Base-by-base conservation (phyloP, 352 stramenopile genomes). In the Pythium utonaiense region DNA sequence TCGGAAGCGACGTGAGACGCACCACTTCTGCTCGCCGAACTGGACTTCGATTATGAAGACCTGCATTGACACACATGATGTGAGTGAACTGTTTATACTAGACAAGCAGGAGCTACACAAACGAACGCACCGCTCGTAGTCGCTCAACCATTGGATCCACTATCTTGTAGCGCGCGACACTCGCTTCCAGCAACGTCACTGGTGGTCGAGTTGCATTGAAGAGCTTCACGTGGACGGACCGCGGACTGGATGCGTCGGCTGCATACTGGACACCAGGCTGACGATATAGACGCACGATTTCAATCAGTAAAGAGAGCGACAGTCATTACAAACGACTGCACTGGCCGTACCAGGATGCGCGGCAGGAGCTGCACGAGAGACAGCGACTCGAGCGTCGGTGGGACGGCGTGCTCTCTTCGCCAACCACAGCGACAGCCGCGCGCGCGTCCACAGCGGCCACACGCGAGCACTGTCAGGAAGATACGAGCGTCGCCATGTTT, bases 1-100 rank as follows among this genome's bases (percentile, higher is more conserved):
- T 10, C 73, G 65, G 58, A 76, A 88, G 21, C 80, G 67, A 28
- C 73, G 60, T 5, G 68, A 38, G 25, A 88, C 76, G 30, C 62
- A 53, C 79, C 79, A 89, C 17, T 57, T 64, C 36, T 84, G 52
- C 17, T 73, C 54, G 13, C 66, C 64, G 16, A 84, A 63, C 6
- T 49, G 49, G 3, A 88, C 57, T 16, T 79, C 59, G 24, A 88
- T 59, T 12, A 62, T 67, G 45, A 82, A 89, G 1, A 77, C 60
- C 77, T 89, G 25, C 1, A 57, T n/a, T n/a, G n/a, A n/a, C n/a
- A n/a, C n/a, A n/a, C n/a, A n/a, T n/a, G n/a, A n/a, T n/a, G n/a
- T n/a, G 28, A 33, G 28, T 33, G 28, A 33, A 33, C 28, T n/a
- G n/a, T n/a, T n/a, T n/a, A n/a, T n/a, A n/a, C n/a, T n/a, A 25